phyloP scores from a whole-genome alignment of 371 early-diverging fungal species.

The Lichtheimia corymbifera region DNA sequence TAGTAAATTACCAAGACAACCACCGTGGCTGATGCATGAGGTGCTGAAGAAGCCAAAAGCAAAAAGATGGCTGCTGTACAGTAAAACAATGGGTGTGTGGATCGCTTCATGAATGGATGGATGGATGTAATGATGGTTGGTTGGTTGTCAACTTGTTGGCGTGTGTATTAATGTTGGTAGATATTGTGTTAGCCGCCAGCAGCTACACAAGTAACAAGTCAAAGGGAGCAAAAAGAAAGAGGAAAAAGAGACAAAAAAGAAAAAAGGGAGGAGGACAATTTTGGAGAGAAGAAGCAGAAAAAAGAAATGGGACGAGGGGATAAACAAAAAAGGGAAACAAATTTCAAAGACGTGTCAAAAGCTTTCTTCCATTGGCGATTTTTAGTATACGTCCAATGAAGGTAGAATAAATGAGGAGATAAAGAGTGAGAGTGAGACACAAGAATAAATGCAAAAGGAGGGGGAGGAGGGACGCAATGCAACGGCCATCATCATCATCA shows the following conservation, averaged over 20 bases:
- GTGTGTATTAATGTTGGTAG: background rate
- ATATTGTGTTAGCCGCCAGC: slow-evolving; percentile 7
- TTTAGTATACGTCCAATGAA: background rate
- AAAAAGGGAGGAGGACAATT: background rate
- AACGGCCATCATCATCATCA: too few relatives aligned
- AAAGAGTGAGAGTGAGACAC: too few relatives aligned
- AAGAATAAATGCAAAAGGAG: too few relatives aligned
- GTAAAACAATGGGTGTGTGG: background rate
- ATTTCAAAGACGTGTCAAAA: background rate
- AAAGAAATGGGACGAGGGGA: slow-evolving; percentile 11
- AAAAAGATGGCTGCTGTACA: slow-evolving; percentile 5
- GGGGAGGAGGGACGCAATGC: too few relatives aligned
- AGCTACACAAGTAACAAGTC: slow-evolving; percentile 6
- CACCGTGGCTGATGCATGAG: slow-evolving; percentile 3
- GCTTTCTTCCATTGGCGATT: slow-evolving; percentile 1
- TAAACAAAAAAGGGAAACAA: background rate
- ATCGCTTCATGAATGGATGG: too few relatives aligned
- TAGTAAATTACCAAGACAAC: slow-evolving; percentile 8
- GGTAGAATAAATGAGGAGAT: too few relatives aligned
- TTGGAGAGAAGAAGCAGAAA: slow-evolving; percentile 1
- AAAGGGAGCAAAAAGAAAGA: background rate
- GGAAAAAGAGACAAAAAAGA: background rate
- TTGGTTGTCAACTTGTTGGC: background rate
- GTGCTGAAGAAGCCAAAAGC: slow-evolving; percentile 3
- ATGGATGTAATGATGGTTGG: background rate